Conservation (phyloP, 257 asterid species). For the Leptodermis oblonga region DNA sequence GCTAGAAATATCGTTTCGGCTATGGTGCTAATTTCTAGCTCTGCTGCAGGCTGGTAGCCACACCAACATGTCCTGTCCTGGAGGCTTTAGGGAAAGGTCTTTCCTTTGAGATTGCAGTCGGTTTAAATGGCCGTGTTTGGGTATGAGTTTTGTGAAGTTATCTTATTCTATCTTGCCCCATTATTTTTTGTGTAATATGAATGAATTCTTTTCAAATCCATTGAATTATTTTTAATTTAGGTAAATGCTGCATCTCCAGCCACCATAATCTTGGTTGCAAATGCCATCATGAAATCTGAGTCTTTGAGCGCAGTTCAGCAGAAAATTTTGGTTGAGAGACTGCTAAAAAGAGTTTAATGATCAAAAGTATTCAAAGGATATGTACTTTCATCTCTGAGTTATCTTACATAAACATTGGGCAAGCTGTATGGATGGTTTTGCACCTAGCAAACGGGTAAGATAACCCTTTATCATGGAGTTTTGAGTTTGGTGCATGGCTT, state of each 20-base stretch:
- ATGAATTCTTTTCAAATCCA: constrained; percentile 9
- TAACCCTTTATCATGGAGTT: neutral
- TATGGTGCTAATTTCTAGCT: constrained; percentile 6
- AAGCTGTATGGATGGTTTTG: neutral
- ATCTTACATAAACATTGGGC: neutral
- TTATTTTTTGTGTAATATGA: neutral
- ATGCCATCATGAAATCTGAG: constrained; percentile 80
- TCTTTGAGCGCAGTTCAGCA: constrained; percentile 74
- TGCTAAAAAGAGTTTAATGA: constrained; percentile 63
- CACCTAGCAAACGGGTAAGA: neutral
- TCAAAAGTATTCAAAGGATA: neutral
- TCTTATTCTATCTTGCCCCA: constrained; percentile 10
- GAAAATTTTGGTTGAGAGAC: constrained; percentile 70
- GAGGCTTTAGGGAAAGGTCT: constrained; percentile 90
- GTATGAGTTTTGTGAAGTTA: constrained; percentile 33
- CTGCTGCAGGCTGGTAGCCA: constrained; percentile 57
- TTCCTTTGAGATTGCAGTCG: constrained; percentile 91
- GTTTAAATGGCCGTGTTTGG: constrained; percentile 94
- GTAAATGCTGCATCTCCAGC: constrained; percentile 75
- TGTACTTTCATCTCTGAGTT: neutral
- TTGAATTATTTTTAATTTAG: constrained; percentile 26
- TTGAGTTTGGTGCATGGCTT: neutral
- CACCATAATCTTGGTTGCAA: constrained; percentile 62
- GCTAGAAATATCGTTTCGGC: constrained; percentile 7
- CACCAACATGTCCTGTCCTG: constrained; percentile 84